phyloP scores from a whole-genome alignment of 2,329 filamentous ascomycete genomes.

The Aspergillus sp. region DNA sequence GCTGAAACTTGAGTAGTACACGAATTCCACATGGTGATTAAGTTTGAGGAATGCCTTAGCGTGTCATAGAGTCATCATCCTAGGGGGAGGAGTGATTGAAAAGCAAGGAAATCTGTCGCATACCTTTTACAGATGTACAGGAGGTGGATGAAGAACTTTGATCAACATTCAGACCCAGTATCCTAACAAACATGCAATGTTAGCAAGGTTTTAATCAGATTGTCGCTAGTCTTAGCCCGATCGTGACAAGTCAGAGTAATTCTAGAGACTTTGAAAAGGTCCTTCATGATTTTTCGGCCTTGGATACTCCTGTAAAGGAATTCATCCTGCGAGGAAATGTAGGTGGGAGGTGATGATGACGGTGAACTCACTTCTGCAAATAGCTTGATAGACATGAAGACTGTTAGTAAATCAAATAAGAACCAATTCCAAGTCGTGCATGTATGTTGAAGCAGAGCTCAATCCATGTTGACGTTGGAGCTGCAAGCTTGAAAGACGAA shows the following conservation, averaged over 20 bases:
- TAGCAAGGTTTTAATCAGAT: too few relatives aligned
- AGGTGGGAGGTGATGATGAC: background rate
- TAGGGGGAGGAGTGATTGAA: slow-evolving; percentile 23
- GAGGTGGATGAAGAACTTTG: too few relatives aligned
- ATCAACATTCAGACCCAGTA: background rate
- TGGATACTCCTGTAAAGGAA: slow-evolving; percentile 55
- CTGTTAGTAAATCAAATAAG: background rate
- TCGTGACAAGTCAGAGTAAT: slow-evolving; percentile 52
- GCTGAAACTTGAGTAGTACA: slow-evolving; percentile 66
- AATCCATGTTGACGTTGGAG: slow-evolving; percentile 6
- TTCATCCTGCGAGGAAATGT: slow-evolving; percentile 34
- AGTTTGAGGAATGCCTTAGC: slow-evolving; percentile 69
- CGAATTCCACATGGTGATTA: slow-evolving; percentile 63
- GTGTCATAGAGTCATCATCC: slow-evolving; percentile 63
- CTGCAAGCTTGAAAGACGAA: slow-evolving; percentile 16
- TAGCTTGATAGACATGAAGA: background rate
- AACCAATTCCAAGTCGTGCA: background rate
- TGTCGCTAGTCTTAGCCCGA: too few relatives aligned
- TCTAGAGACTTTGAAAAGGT: slow-evolving; percentile 50
- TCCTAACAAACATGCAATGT: background rate
- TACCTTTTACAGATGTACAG: slow-evolving; percentile 44
- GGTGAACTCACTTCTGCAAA: background rate
- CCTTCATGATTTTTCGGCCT: slow-evolving; percentile 58
- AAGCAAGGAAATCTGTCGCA: slow-evolving; percentile 12
- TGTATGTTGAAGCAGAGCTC: background rate